Evolutionary conservation across 2,329 filamentous ascomycete genomes (phyloP).

Genomic region (Pyrenophora seminiperda): DNA sequence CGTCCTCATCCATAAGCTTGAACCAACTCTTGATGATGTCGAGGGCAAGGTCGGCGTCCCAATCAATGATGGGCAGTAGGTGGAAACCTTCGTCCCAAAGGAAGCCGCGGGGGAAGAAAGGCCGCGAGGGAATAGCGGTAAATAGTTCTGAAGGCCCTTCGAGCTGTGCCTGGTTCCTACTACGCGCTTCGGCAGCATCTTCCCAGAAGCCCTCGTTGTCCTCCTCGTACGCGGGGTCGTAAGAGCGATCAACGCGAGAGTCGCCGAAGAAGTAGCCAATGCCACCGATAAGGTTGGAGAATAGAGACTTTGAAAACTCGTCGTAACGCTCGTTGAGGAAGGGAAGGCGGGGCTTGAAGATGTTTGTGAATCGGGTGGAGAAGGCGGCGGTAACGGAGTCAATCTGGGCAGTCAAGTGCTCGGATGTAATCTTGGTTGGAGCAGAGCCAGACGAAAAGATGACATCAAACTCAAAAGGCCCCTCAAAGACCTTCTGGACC

Average conservation of each 20-base stretch:
- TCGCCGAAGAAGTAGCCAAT: conserved; percentile 95
- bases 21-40: conserved; percentile 97
- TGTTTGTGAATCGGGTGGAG: conserved; percentile 71
- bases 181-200: conserved; percentile 80
- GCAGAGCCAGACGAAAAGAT: conserved; percentile 83
- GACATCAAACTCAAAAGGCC: conserved; percentile 89
- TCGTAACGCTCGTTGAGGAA: conserved; percentile 75
- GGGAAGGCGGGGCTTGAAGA: conserved; percentile 75
- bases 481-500: conserved; percentile 89
- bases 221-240: conserved; percentile 92
- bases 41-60: conserved; percentile 82
- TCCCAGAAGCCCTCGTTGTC: conserved; percentile 96
- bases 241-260: conserved; percentile 85
- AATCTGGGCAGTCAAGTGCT: conserved; percentile 73
- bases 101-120: conserved; percentile 96
- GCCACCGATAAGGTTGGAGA: conserved; percentile 91
- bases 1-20: conserved; percentile 92
- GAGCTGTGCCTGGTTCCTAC: conserved; percentile 67
- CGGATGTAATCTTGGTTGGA: conserved; percentile 57
- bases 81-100: conserved; percentile 99
- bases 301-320: conserved; percentile 83
- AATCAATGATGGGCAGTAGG: conserved; percentile 86
- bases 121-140: conserved; percentile 86
- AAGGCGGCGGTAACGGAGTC: conserved; percentile 70
- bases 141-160: conserved; percentile 89